Base-by-base conservation (phyloP, 495 filamentous ascomycete species). In the Aspergillus mulundensis region DNA sequence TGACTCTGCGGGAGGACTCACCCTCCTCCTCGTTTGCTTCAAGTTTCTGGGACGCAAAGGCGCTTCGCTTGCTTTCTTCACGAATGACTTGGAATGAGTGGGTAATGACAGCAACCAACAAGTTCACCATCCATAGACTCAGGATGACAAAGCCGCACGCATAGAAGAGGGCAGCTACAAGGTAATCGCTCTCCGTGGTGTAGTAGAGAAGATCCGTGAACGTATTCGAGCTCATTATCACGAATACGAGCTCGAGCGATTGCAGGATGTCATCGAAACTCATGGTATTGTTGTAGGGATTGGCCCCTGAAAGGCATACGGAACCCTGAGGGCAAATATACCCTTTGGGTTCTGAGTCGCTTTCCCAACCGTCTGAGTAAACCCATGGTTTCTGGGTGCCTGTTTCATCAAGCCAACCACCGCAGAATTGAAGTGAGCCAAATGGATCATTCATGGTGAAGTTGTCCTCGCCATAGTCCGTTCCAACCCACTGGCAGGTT, bases 41-140 rank as follows among this genome's bases (percentile, higher is more conserved):
- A 49, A 88, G 77, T 24, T 90, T 81, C 51, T 91, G 83, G 16
- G 82, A 83, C 18, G 93, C 89, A 69, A 99, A 99, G 8, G 94
- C 92, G 71, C 91, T 96, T 42, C 85, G 84, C 69, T 88, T 89
- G 72, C 91, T 95, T 68, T 99, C 94, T 71, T 99, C 94, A 58
- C 94, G 83, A 61, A 97, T 99, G 59, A 99, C 89, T 69, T 99
- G 95, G 66, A 99, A 97, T 7, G 94, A 96, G 20, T 93, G 94
- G 0, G 94, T 99, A 63, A 99, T 99, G 54, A 99, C 95, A 11
- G 94, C 94, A 66, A 99, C 94, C 23, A 99, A 77, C 74, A 99
- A 82, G 70, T 96, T 97, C 54, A 93, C 90, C 65, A 99, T 80
- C 94, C 94, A 99, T 32, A 99, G 78, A 73, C 87, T 94, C 80